Evolutionary conservation across 495 filamentous ascomycete species (phyloP).

Genomic region (Hypoxylon trugodes): DNA sequence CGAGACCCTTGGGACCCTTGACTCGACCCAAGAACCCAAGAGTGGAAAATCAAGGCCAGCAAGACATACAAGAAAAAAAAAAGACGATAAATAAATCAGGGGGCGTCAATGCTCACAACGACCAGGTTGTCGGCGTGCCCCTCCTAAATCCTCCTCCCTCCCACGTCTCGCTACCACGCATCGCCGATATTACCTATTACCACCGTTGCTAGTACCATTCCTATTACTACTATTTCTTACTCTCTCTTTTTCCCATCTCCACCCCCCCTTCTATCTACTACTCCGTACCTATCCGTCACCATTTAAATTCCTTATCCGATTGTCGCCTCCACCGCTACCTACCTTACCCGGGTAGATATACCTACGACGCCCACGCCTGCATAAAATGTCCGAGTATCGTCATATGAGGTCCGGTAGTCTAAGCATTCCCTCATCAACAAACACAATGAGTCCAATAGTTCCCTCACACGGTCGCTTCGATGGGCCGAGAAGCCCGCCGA

Average conservation of each 20-base stretch:
- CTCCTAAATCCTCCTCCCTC: slow-evolving; percentile 37
- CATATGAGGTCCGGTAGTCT: slow-evolving; percentile 62
- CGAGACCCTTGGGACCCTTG: too few species aligned
- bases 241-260: slow-evolving; percentile 5
- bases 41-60: slow-evolving; percentile 7
- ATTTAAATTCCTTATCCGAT: slow-evolving; percentile 28
- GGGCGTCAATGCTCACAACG: slow-evolving; percentile 40
- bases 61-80: slow-evolving; percentile 9
- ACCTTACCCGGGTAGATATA: too few species aligned
- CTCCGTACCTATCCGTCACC: slow-evolving; percentile 9
- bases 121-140: slow-evolving; percentile 41
- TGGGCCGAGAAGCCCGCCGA: slow-evolving; percentile 82
- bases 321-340: slow-evolving; percentile 32
- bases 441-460: slow-evolving; percentile 52
- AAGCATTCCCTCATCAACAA: slow-evolving; percentile 56
- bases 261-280: not conserved
- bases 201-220: not conserved
- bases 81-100: too few species aligned
- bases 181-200: slow-evolving; percentile 13
- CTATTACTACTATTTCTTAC: not conserved
- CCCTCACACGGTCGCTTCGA: slow-evolving; percentile 63
- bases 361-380: too few species aligned
- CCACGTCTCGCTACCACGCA: slow-evolving; percentile 29
- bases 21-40: slow-evolving; percentile 2
- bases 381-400: slow-evolving; percentile 57